Conservation (phyloP, 2,329 filamentous ascomycete species). For the Acrocalymma vagum region DNA sequence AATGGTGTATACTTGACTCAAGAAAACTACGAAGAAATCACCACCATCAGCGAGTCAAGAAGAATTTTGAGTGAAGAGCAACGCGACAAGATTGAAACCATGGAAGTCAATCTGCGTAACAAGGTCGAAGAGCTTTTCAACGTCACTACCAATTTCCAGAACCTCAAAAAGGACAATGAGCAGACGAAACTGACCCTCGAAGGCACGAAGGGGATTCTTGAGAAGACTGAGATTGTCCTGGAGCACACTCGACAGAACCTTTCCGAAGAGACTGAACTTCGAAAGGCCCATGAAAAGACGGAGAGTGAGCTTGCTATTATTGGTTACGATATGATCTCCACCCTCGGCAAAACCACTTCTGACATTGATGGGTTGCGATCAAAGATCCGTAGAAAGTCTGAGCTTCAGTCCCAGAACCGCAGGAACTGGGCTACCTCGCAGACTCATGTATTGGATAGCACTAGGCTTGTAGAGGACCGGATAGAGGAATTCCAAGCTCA, state of each 20-base stretch:
- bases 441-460: constrained; percentile 77
- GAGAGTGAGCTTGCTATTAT: constrained; percentile 79
- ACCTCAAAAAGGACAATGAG: constrained; percentile 89
- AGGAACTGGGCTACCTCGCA: constrained; percentile 81
- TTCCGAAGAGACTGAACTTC: constrained; percentile 79
- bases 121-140: constrained; percentile 93
- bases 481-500: constrained; percentile 76
- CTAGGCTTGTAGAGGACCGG: constrained; percentile 76
- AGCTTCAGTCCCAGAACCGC: constrained; percentile 82
- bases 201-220: constrained; percentile 80
- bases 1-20: constrained; percentile 95
- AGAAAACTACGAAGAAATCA: constrained; percentile 90
- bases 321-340: constrained; percentile 79
- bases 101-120: constrained; percentile 89
- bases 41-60: constrained; percentile 88
- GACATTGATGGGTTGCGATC: constrained; percentile 85
- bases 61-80: constrained; percentile 93
- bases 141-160: constrained; percentile 86
- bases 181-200: constrained; percentile 75
- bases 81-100: constrained; percentile 86
- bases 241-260: constrained; percentile 78
- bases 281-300: constrained; percentile 85
- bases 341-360: constrained; percentile 77
- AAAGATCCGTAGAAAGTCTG: constrained; percentile 85
- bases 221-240: constrained; percentile 87